Evolutionary conservation across 148 eudicot species (phyloP).

Genomic region (Dianthus caryophyllus): DNA sequence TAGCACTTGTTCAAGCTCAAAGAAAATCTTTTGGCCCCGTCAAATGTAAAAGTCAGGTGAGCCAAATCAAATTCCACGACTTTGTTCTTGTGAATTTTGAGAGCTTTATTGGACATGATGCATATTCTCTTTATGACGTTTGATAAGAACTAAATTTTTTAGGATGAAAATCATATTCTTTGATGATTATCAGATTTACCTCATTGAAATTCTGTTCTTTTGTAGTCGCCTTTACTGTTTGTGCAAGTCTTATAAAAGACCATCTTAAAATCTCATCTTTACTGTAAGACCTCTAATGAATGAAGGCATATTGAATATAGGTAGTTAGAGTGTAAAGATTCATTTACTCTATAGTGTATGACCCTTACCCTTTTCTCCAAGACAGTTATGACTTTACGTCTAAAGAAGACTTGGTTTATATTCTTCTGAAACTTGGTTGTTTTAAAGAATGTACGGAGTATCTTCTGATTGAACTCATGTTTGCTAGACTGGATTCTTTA

Average conservation of each 20-base stretch:
- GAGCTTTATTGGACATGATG: slow-evolving; percentile 3
- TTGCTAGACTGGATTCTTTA: neutral
- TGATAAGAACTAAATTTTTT: neutral
- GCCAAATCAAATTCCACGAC: slow-evolving; percentile 19
- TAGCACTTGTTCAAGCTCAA: slow-evolving; percentile 92
- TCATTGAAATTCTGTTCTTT: neutral
- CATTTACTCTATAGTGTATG: no score
- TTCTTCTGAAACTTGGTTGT: neutral
- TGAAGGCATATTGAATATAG: no score
- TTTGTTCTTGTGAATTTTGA: neutral
- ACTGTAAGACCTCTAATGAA: no score
- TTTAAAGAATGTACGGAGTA: neutral
- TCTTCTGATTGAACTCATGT: neutral
- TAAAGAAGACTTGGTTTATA: neutral
- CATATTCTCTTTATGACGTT: neutral
- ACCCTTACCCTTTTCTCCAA: no score
- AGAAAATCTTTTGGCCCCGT: slow-evolving; percentile 66
- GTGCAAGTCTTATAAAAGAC: no score
- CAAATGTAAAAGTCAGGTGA: slow-evolving; percentile 50
- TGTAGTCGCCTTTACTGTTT: neutral
- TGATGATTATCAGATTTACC: neutral
- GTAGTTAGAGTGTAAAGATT: no score
- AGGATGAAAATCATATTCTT: neutral
- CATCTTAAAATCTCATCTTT: no score
- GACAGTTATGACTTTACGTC: slow-evolving; percentile 11